phyloP scores from a whole-genome alignment of 345 rosid genomes.

The Moringa oleifera region DNA sequence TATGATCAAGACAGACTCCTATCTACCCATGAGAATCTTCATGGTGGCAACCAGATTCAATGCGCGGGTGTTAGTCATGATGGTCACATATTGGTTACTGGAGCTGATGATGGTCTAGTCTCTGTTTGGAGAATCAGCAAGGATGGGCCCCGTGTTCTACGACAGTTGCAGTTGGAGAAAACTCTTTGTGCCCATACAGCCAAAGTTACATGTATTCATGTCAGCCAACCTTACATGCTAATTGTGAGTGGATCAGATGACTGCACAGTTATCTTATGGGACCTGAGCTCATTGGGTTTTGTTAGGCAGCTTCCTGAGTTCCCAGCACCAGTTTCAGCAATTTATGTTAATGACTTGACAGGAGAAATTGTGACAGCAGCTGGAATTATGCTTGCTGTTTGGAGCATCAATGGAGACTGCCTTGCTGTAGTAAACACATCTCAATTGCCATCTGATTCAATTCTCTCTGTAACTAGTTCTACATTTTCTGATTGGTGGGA shows the following conservation, averaged over 20 bases:
- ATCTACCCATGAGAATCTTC: constrained; percentile 97
- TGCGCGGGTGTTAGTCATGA: constrained; percentile 88
- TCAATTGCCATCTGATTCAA: constrained; percentile 92
- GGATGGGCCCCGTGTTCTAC: constrained; percentile 54
- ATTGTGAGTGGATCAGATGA: constrained; percentile 95
- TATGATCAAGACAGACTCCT: constrained; percentile 94
- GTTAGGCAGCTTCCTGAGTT: constrained; percentile 88
- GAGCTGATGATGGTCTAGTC: constrained; percentile 88
- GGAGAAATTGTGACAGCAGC: constrained; percentile 97
- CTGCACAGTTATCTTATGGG: constrained; percentile 92
- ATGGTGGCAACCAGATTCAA: constrained; percentile 85
- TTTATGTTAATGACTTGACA: constrained; percentile 83
- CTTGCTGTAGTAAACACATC: constrained; percentile 87
- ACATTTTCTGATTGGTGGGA: constrained; percentile 90
- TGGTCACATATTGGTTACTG: constrained; percentile 86
- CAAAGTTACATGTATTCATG: constrained; percentile 81
- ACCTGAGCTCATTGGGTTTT: constrained; percentile 81
- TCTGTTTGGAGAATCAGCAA: constrained; percentile 85
- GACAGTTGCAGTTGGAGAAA: constrained; percentile 65
- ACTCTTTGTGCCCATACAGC: constrained; percentile 79
- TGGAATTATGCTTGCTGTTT: constrained; percentile 89
- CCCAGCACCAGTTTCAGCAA: constrained; percentile 81
- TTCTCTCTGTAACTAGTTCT: constrained; percentile 80
- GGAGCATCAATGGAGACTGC: constrained; percentile 99
- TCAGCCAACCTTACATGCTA: constrained; percentile 97